Conservation (phyloP, 805 yeast genomes). For the Candida tammaniensis region DNA sequence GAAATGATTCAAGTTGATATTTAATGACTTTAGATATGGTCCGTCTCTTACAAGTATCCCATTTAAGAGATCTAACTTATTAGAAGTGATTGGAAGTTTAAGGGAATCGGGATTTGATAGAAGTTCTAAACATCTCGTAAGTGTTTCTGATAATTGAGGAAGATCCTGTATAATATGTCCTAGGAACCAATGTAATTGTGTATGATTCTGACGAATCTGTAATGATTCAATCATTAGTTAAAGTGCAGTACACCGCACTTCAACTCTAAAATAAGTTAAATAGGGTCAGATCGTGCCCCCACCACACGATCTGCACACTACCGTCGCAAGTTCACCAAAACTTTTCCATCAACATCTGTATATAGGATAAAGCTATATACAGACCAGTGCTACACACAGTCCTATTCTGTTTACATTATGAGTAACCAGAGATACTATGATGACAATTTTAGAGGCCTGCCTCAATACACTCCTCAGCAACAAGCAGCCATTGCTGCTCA, state of each 20-base stretch:
- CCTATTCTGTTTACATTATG: no score
- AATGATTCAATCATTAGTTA: no score
- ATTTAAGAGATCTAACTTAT: constrained; percentile 51
- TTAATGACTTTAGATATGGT: constrained; percentile 45
- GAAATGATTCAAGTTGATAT: constrained; percentile 40
- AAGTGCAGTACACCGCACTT: no score
- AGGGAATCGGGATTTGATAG: constrained; percentile 23
- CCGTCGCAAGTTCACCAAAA: not conserved
- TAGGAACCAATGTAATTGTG: constrained; percentile 32
- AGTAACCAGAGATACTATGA: no score
- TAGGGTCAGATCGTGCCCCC: not conserved
- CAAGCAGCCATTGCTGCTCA: constrained; percentile 4
- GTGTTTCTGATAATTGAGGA: constrained; percentile 35
- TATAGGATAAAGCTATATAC: no score
- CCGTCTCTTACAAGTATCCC: constrained; percentile 61
- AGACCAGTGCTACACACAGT: no score
- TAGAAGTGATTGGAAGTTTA: constrained; percentile 56
- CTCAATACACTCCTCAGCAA: constrained; percentile 12
- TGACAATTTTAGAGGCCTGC: no score
- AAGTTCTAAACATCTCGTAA: constrained; percentile 35
- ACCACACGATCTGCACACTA: not conserved
- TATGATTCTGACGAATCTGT: constrained; percentile 18
- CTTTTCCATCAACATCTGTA: no score
- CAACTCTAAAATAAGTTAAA: not conserved
- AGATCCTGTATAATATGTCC: constrained; percentile 25